Base-by-base conservation (phyloP, 345 rosid genomes). In the rapeseed (Brassica napus) region DNA sequence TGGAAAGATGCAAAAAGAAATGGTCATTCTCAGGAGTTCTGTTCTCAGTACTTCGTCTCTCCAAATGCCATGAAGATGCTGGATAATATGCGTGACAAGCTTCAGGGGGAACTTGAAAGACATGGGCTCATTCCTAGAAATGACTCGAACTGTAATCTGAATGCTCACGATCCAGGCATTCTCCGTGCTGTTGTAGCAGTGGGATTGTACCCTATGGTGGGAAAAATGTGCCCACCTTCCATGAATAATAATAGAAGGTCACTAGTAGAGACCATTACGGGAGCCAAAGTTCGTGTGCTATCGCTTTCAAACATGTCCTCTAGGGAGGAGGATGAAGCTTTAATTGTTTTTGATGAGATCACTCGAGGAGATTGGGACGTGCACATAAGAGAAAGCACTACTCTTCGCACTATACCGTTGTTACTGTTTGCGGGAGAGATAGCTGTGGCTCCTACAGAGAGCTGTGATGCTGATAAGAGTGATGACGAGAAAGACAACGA, bases 161-260 rank as follows among this genome's bases (percentile, higher is more conserved):
- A 93, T 86, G 90, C 97, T 52, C 86, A 68, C 58, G 85, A 86
- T 71, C 89, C 91, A 0, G 99, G 98, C 8, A 88, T 93, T 68
- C 76, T 95, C 62, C 92, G 86, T 70, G 89, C 96, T 6, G 94
- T 95, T 67, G 84, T 93, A 75, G 92, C 89, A 76, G 92, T 94
- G 72, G 96, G 97, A 79, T 81, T 93, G 80, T 95, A 95, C 85
- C 98, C 98, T 24, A 87, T 82, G 89, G 84, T 91, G 37, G 98
- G 96, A 81, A 88, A 88, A 77, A 77, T 89, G 83, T 85, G 83
- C 34, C 84, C 86, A 2, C 77, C 86, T 39, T 67, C 64, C 68
- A 76, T 35, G 64, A 82, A 83, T 76, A 86, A 87, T 31, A 84
- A 87, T 31, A 84, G 57, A 69, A 88, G 85, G 57, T 60, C 71